Evolutionary conservation across 75 land plant species (phyloP).

Genomic region (Pinus albicaulis): DNA sequence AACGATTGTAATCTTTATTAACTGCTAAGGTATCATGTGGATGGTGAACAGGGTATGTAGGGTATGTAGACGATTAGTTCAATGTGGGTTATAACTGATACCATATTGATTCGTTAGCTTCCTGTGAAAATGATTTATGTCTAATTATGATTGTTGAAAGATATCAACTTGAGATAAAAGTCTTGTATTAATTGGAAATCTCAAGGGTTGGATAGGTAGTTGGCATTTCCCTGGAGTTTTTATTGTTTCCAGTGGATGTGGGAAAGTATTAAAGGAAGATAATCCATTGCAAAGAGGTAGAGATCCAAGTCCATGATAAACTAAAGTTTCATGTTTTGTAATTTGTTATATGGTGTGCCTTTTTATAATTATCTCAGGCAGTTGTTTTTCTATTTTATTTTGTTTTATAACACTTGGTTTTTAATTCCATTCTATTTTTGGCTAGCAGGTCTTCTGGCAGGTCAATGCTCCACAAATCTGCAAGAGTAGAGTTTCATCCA

Average conservation of each 20-base stretch:
- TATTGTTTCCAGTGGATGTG: neutral
- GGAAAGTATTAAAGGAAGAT: neutral
- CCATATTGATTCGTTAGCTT: neutral
- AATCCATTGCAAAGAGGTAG: neutral
- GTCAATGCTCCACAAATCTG: conserved; percentile 78
- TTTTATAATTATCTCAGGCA: neutral
- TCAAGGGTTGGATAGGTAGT: neutral
- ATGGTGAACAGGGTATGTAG: no score
- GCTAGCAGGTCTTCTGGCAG: conserved; percentile 66
- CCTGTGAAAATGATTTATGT: neutral
- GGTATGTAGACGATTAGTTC: neutral
- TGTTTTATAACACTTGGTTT: conserved; percentile 6
- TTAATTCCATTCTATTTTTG: neutral
- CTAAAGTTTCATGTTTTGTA: neutral
- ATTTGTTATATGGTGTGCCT: neutral
- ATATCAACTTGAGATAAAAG: neutral
- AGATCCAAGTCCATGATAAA: neutral
- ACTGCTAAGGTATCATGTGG: no score
- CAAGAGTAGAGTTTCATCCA: conserved; percentile 90
- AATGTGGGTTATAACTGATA: neutral
- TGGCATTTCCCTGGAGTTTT: neutral
- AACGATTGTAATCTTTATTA: no score
- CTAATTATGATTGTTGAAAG: neutral
- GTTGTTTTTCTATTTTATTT: neutral
- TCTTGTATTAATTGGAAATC: neutral